Evolutionary conservation across 106 monocot genomes (phyloP), one percentile per base, ranked within the genome.

Genomic region (Platanthera zijinensis): DNA sequence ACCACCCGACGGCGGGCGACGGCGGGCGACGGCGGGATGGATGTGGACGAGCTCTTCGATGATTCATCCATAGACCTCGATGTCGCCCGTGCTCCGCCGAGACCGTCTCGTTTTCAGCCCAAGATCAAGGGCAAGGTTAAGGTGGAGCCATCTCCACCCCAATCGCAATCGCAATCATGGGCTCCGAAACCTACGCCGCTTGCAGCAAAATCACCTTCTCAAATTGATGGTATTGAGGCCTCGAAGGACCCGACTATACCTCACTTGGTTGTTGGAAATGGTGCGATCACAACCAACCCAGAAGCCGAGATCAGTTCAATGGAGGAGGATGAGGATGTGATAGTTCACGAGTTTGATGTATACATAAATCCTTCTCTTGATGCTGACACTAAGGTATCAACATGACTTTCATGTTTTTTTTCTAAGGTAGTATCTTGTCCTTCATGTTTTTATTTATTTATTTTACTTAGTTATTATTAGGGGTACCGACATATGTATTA

Each of bases 311-410:
- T 64, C 19, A 49, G 6, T 52, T 21, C 39, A 11, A 74, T 79
- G 79, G 57, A 47, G 9, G 56, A 56, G 4, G 70, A 30, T 18
- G 80, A 81, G 8, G 80, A 79, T 7, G 79, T 48, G 19, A 57
- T 79, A 21, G 57, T 79, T 72, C 46, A 22, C 5, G 79, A 79
- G 57, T 56, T 79, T 25, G 69, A 79, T 50, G 71, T 79, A 28
- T 79, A 11, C 57, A 25, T 79, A 10, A 57, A 12, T 59, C 46
- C 52, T 5, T 57, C 71, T 5, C 39, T 72, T 47, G 70, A 17
- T 22, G 79, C 66, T 11, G 52, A 25, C 1, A 11, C 71, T 3
- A 39, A 71, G 79, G 78, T 78, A 78, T 77, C n/a, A 18, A n/a
- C 18, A 1, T 61, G n/a, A n/a, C 39, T 39, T 39, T 39, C 39